Percentiles rank a stretch among this genome's conserved stretches.
phyloP scores from a whole-genome alignment of 768 basidiomycete genomes.

The Lentinus brumalis region DNA sequence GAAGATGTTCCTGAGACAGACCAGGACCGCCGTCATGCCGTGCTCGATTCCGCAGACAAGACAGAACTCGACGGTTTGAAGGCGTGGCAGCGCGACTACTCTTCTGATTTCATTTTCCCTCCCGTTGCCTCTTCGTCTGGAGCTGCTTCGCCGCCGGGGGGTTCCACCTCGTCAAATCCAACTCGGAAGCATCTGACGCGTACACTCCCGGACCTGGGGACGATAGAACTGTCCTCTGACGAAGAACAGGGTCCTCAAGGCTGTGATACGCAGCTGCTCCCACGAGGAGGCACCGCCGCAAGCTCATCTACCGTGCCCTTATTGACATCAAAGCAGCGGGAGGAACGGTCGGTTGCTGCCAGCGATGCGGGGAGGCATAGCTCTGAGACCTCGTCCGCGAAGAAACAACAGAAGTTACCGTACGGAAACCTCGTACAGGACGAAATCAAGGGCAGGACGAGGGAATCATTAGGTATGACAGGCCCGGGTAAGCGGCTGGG shows the following conservation, averaged over 20 bases:
- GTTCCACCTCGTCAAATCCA: too few species aligned
- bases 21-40: conserved; percentile 49
- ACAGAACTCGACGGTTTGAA: conserved; percentile 47
- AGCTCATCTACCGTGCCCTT: neutral
- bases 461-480: conserved; percentile 46
- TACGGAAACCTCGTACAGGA: conserved; percentile 29
- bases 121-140: neutral
- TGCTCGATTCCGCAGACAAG: conserved; percentile 50
- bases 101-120: conserved; percentile 53
- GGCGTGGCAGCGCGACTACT: conserved; percentile 45
- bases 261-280: conserved; percentile 13
- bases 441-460: conserved; percentile 48
- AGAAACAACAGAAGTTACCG: conserved; percentile 6
- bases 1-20: conserved; percentile 40
- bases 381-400: neutral
- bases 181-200: neutral
- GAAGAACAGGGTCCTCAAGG: neutral
- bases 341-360: neutral
- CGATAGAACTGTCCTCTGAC: conserved; percentile 6
- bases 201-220: neutral
- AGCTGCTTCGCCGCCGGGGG: neutral
- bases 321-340: neutral
- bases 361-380: neutral
- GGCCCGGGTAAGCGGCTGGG: conserved; percentile 20
- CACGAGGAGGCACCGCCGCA: conserved; percentile 6